phyloP scores from a whole-genome alignment of 805 yeast genomes.

The Peterozyma toletana region DNA sequence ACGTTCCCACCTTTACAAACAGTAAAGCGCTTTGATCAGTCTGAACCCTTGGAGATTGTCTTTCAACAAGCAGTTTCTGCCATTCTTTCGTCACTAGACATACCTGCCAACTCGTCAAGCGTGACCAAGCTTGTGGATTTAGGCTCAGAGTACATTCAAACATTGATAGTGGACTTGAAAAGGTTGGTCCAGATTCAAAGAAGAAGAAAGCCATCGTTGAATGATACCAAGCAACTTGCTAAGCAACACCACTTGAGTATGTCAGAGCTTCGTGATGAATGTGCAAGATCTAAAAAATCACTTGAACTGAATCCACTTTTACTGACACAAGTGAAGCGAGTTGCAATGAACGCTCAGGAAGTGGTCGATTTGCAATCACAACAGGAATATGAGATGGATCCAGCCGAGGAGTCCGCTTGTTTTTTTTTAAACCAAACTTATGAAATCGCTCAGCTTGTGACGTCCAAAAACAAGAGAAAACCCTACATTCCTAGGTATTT shows the following conservation, averaged over 20 bases:
- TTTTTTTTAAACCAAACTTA: constrained; percentile 47
- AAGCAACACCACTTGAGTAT: constrained; percentile 33
- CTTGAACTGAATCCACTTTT: constrained; percentile 9
- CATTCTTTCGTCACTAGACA: constrained; percentile 24
- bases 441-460: constrained; percentile 49
- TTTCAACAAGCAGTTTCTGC: constrained; percentile 23
- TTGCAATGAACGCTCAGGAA: constrained; percentile 11
- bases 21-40: not conserved
- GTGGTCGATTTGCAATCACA: constrained; percentile 8
- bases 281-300: constrained; percentile 16
- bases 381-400: constrained; percentile 10
- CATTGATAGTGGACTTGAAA: constrained; percentile 34
- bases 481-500: constrained; percentile 46
- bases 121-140: constrained; percentile 29
- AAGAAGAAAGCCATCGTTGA: constrained; percentile 43
- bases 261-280: constrained; percentile 31
- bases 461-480: constrained; percentile 32
- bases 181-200: constrained; percentile 53
- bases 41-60: constrained; percentile 3
- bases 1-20: not conserved
- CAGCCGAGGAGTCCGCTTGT: constrained; percentile 33
- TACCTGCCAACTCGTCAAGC: constrained; percentile 24
- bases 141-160: constrained; percentile 26
- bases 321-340: constrained; percentile 4
- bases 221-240: constrained; percentile 41